Conservation (phyloP, 2,329 filamentous ascomycete genomes). For the Ascochyta lentis region DNA sequence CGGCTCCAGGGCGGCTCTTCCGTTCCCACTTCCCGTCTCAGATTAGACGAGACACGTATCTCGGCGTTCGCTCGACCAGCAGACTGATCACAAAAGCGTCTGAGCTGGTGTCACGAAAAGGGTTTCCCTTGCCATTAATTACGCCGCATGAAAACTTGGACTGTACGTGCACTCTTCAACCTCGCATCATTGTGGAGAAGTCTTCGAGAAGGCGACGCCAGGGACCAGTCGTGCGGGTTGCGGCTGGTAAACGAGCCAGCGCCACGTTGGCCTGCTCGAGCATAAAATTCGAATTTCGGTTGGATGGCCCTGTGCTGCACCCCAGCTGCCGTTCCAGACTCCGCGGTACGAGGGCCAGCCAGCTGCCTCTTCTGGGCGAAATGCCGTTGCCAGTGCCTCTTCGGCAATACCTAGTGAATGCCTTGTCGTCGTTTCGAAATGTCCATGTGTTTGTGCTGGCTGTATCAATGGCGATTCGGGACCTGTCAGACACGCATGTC, state of each 20-base stretch:
- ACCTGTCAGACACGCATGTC: constrained; percentile 21
- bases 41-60: constrained; percentile 35
- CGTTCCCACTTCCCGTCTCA: constrained; percentile 44
- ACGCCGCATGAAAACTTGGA: constrained; percentile 30
- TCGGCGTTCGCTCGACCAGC: constrained; percentile 21
- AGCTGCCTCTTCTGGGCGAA: constrained; percentile 39
- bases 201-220: constrained; percentile 37
- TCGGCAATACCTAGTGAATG: constrained; percentile 32
- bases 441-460: constrained; percentile 13
- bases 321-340: constrained; percentile 33
- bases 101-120: constrained; percentile 27
- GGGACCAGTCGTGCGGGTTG: constrained; percentile 41
- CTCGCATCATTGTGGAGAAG: constrained; percentile 43
- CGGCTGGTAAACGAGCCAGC: constrained; percentile 39
- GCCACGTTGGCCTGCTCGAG: constrained; percentile 30
- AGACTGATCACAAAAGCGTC: constrained; percentile 19
- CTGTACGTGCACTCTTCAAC: constrained; percentile 27
- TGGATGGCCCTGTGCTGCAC: constrained; percentile 20
- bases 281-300: constrained; percentile 43
- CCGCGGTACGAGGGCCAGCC: constrained; percentile 30
- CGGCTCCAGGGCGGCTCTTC: constrained; percentile 44
- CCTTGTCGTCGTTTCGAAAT: constrained; percentile 36
- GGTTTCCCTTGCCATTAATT: constrained; percentile 32
- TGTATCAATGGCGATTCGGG: constrained; percentile 12
- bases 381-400: constrained; percentile 30